A percentile compares a stretch with the other conserved stretches of the same genome.
phyloP scores from a whole-genome alignment of 192 early-diverging fungal species.

The Umbelopsis sp. region DNA sequence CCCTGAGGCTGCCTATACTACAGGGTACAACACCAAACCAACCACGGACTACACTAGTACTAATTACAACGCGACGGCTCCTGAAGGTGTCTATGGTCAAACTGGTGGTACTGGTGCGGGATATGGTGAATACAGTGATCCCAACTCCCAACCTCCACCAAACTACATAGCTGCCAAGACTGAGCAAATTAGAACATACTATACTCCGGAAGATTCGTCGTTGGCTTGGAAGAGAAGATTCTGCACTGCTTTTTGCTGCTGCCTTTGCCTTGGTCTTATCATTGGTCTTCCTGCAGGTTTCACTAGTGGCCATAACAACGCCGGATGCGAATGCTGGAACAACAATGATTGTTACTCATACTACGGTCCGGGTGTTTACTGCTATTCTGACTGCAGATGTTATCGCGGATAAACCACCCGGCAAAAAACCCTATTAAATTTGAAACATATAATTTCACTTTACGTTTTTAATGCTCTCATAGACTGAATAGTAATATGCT shows the following conservation, averaged over 20 bases:
- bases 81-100: not conserved
- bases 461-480: too few relatives aligned
- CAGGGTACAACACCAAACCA: not conserved
- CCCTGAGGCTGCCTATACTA: not conserved
- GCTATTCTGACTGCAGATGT: conserved; percentile 8
- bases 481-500: not conserved
- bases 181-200: not conserved
- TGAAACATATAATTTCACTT: too few relatives aligned
- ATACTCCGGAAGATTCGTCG: not conserved
- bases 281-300: conserved; percentile 6
- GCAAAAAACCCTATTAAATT: too few relatives aligned
- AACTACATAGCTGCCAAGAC: conserved; percentile 4
- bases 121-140: conserved; percentile 5
- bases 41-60: not conserved
- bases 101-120: not conserved
- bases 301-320: not conserved
- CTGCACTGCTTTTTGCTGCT: not conserved
- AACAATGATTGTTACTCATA: conserved; percentile 6
- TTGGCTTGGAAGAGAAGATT: not conserved
- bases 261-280: not conserved
- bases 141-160: not conserved
- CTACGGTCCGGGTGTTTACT: conserved; percentile 3
- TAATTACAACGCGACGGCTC: not conserved
- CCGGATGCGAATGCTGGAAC: conserved; percentile 7
- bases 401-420: not conserved